Evolutionary conservation across 768 basidiomycete genomes (phyloP), one percentile per base, ranked within the genome.

Genomic region (Tulasnella sp.): DNA sequence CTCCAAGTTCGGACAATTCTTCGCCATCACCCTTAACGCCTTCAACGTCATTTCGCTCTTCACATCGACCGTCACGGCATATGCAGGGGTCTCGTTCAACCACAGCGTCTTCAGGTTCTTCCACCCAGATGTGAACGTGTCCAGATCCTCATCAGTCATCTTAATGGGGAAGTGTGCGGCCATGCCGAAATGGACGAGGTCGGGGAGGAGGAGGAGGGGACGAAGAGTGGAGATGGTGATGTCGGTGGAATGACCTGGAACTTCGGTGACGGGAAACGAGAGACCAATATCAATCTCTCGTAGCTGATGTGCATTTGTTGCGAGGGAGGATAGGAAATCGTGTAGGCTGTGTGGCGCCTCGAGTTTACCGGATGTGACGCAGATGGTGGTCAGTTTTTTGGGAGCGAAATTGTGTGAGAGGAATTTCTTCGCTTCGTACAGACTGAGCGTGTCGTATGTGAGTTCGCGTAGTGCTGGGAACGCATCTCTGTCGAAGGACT

Each of bases 111-210:
- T 56, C 24, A 56, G 41, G 34, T 26, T 34, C 26, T 17, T 32
- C 10, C 54, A 32, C 32, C 54, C 32, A n/a, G 54, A 34, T 21
- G 54, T 56, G 21, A 41, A 56, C 3, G 43, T 42, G 41, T 56
- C 54, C 13, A 56, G 41, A 19, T 56, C 54, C 10, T 34, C 41
- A 43, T 56, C 54, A 13, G 38, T 42, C 54, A 56, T 56, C 41
- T 56, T 56, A 41, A 56, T 15, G 4, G 54, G 54, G 41, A 56
- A 56, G 43, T 56, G 54, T n/a, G 54, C 38, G n/a, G 54, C 54
- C 27, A 56, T n/a, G 27, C 54, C 54, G 38, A 56, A 56, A 42
- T 56, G 54, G 41, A 42, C 13, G 21, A 56, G 41, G 3, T 56
- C 41, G 11, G 54, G 32, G 17, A 56, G 41, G 17, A 45, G 23